A percentile compares a stretch with the other conserved stretches of the same genome.
Conservation (phyloP, 2,329 filamentous ascomycete species). For the Lachnellula hyalina region DNA sequence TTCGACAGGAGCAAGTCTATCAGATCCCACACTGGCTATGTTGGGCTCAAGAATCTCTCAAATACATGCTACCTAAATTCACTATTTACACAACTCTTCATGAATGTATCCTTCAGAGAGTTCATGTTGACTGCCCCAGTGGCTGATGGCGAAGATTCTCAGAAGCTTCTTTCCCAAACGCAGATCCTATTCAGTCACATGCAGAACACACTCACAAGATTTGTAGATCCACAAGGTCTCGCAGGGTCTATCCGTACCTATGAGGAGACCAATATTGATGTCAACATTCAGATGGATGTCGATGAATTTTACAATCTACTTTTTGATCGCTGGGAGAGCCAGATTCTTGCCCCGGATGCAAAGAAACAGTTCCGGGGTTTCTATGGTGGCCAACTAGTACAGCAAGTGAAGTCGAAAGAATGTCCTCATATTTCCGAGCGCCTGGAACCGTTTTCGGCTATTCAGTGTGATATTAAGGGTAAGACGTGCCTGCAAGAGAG, state of each 20-base stretch:
- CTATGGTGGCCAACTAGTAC: slow-evolving; percentile 86
- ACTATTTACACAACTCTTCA: slow-evolving; percentile 87
- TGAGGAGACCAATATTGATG: slow-evolving; percentile 77
- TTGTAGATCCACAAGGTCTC: slow-evolving; percentile 66
- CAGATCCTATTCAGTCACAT: slow-evolving; percentile 78
- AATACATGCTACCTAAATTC: slow-evolving; percentile 99
- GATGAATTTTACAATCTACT: slow-evolving; percentile 96
- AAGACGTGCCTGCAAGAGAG: slow-evolving; percentile 81
- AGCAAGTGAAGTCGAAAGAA: slow-evolving; percentile 93
- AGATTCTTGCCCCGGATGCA: slow-evolving; percentile 61
- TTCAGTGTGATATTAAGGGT: slow-evolving; percentile 94
- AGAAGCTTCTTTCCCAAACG: slow-evolving; percentile 69
- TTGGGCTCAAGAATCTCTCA: slow-evolving; percentile 85
- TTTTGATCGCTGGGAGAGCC: slow-evolving; percentile 84
- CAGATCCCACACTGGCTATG: slow-evolving; percentile 74
- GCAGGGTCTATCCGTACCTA: slow-evolving; percentile 76
- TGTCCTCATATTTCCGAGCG: slow-evolving; percentile 90
- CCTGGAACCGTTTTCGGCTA: slow-evolving; percentile 85
- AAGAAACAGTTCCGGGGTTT: slow-evolving; percentile 74
- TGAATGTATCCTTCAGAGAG: slow-evolving; percentile 81
- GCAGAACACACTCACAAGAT: slow-evolving; percentile 74
- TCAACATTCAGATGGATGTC: slow-evolving; percentile 92
- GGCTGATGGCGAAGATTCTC: slow-evolving; percentile 48
- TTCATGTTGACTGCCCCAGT: slow-evolving; percentile 69
- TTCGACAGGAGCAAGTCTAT: slow-evolving; percentile 65